Evolutionary conservation across 495 filamentous ascomycete genomes (phyloP).

Genomic region (Lineolata rhizophorae): DNA sequence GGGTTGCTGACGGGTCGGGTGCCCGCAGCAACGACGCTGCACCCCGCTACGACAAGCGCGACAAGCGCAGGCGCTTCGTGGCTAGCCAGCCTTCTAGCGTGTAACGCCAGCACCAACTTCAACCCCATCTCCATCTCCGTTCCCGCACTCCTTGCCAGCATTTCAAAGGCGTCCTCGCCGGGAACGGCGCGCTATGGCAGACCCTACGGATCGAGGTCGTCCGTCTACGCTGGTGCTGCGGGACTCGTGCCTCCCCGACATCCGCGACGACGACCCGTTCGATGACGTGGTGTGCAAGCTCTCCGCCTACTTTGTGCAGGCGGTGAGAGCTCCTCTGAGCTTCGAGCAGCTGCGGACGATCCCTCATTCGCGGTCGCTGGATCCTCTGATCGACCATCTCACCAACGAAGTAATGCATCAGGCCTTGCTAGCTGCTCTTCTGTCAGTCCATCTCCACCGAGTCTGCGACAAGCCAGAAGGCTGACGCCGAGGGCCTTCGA

Average conservation of each 20-base stretch:
- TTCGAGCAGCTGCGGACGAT: slow-evolving; percentile 63
- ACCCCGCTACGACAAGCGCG: too few relatives aligned
- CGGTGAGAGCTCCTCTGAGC: slow-evolving; percentile 42
- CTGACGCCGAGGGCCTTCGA: background rate
- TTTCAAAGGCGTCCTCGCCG: too few relatives aligned
- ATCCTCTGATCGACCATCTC: slow-evolving; percentile 42
- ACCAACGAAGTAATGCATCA: slow-evolving; percentile 44
- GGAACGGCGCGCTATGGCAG: too few relatives aligned
- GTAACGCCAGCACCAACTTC: too few relatives aligned
- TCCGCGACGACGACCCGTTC: slow-evolving; percentile 40
- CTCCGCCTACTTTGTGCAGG: slow-evolving; percentile 38
- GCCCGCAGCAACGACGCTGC: too few relatives aligned
- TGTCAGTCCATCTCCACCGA: slow-evolving; percentile 30
- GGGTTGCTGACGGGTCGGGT: too few relatives aligned
- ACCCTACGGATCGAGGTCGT: too few relatives aligned
- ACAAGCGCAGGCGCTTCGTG: too few relatives aligned
- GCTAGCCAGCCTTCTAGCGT: too few relatives aligned
- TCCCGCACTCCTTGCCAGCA: too few relatives aligned
- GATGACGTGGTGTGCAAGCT: slow-evolving; percentile 45
- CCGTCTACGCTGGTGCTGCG: too few relatives aligned
- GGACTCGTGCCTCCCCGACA: slow-evolving; percentile 43
- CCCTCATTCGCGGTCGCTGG: slow-evolving; percentile 37
- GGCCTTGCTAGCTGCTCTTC: slow-evolving; percentile 51
- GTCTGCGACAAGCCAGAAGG: background rate
- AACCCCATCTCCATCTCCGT: too few relatives aligned